These are phyloP conservation scores for Hymenoscyphus linearis DNA, from an alignment of 2,329 filamentous ascomycete genomes.

Conservation along the genomic window DNA sequence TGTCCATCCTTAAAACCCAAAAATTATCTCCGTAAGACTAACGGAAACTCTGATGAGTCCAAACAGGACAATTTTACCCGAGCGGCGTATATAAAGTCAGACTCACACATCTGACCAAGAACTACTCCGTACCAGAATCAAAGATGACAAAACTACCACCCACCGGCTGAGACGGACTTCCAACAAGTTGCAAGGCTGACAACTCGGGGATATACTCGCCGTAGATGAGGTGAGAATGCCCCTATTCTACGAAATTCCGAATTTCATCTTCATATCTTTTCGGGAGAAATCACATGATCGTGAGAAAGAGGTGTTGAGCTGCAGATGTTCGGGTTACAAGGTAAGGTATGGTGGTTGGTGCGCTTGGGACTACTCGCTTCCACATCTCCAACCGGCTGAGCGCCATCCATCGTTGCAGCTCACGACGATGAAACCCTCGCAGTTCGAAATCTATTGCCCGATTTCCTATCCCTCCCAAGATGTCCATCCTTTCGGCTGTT, in stretches of 20 bases:
- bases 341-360: neutral
- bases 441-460: neutral
- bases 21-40: neutral
- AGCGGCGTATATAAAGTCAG: neutral
- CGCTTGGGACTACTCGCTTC: conserved; percentile 5
- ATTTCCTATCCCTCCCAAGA: neutral
- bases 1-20: neutral
- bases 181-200: neutral
- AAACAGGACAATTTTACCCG: neutral
- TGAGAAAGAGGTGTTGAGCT: neutral
- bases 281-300: neutral
- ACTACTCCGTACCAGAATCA: neutral
- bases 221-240: neutral
- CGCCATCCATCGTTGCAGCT: neutral
- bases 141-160: neutral
- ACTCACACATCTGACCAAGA: neutral
- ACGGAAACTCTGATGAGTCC: neutral
- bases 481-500: too few species aligned
- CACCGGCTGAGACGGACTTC: neutral
- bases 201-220: neutral
- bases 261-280: neutral
- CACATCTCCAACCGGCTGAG: conserved; percentile 1
- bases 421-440: conserved; percentile 2
- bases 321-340: too few species aligned
- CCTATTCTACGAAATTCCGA: neutral